Evolutionary conservation across 176 grass and related monocot species (phyloP).

Genomic region (Dactylis glomerata): DNA sequence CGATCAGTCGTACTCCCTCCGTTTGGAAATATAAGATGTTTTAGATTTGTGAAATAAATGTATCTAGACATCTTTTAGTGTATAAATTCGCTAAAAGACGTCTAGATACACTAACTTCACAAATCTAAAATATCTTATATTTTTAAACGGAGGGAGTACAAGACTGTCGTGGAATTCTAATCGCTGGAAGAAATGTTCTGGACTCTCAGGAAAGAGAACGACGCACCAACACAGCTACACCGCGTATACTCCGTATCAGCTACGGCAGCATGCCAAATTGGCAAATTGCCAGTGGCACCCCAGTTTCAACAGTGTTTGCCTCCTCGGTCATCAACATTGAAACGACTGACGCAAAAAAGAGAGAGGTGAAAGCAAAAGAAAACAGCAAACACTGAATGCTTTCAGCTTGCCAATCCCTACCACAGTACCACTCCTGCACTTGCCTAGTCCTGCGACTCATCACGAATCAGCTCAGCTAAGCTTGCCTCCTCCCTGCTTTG

Average conservation of each 20-base stretch:
- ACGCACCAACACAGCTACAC: neutral
- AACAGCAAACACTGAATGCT: neutral
- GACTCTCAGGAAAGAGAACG: neutral
- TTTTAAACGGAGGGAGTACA: too few relatives aligned
- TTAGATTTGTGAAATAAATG: too few relatives aligned
- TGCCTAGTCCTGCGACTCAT: neutral
- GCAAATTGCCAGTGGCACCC: neutral
- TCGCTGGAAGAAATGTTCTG: neutral
- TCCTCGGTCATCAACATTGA: neutral
- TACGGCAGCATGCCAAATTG: neutral
- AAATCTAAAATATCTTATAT: too few relatives aligned
- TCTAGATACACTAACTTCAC: too few relatives aligned
- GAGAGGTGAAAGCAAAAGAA: neutral
- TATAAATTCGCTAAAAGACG: too few relatives aligned
- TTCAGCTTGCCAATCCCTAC: too few relatives aligned
- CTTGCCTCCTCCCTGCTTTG: neutral
- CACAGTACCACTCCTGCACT: too few relatives aligned
- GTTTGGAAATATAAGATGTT: conserved; percentile 16
- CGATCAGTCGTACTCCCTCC: neutral
- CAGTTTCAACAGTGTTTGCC: neutral
- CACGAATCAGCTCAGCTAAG: neutral
- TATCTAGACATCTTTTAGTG: too few relatives aligned
- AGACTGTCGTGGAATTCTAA: conserved; percentile 1
- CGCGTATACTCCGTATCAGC: neutral
- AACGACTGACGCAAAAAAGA: neutral